Base-by-base conservation (phyloP, 306 rosid genomes). In the Lathyrus oleraceus region DNA sequence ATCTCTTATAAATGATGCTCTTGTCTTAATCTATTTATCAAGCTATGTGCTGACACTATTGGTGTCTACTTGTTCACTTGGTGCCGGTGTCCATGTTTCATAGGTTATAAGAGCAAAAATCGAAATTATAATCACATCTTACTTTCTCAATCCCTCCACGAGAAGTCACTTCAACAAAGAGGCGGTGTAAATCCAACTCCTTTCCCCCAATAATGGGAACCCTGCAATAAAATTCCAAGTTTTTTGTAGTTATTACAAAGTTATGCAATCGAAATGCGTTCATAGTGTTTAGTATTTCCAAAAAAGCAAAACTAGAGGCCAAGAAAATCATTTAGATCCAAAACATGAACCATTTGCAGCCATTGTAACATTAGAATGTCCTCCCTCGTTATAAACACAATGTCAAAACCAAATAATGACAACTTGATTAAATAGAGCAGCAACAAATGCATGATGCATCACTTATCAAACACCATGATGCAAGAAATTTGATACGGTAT, bases 61-160 rank as follows among this genome's bases (percentile, higher is more conserved):
- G 0, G 14, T 52, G 59, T 52, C 59, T 52, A 52, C 30, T 3
- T 52, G 28, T 10, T 52, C 30, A 20, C n/a, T 54, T 25, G 36
- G 61, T 6, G 9, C 2, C 9, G 1, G 35, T 5, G 17, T 23
- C 35, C 10, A 23, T 25, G 36, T 5, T 11, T 20, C 30, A 52
- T 20, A 53, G 15, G 21, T 23, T 62, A n/a, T 23, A 49, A 12
- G 52, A 36, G 27, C 19, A 0, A 12, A 14, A 27, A 57, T 27
- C 3, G 20, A 25, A 57, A 57, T 13, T 27, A 57, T 27, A 57
- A 28, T 57, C 20, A 6, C 38, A 71, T 48, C 75, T 67, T 63
- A 92, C 97, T 86, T 87, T 87, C 60, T 85, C 91, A 52, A 92
- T 74, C 51, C 98, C 98, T 32, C 98, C 96, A 15, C 98, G 96